Evolutionary conservation across 352 stramenopile species (phyloP).

Genomic region (Blastocystis sp.): DNA sequence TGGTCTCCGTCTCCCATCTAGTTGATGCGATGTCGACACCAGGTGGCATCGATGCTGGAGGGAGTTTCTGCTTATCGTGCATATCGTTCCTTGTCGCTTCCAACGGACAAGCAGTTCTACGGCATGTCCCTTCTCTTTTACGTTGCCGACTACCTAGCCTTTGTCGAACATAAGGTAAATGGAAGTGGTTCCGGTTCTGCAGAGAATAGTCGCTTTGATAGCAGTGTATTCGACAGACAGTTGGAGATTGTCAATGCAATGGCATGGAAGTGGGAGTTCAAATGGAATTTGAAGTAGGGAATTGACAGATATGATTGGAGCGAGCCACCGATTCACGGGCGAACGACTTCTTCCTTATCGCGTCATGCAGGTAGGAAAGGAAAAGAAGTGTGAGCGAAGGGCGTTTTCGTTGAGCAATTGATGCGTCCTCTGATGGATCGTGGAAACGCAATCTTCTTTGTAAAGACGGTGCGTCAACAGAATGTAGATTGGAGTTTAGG

Average conservation of each 20-base stretch:
- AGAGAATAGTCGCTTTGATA: background rate
- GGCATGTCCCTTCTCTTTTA: constrained; percentile 48
- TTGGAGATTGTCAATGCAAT: background rate
- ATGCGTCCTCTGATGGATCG: background rate
- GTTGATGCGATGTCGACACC: background rate
- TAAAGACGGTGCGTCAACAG: constrained; percentile 12
- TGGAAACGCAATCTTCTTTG: background rate
- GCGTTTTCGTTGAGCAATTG: background rate
- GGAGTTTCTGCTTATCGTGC: background rate
- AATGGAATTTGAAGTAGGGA: background rate
- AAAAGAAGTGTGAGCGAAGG: background rate
- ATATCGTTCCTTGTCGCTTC: background rate
- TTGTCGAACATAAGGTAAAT: background rate
- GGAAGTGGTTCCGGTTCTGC: background rate
- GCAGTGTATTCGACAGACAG: background rate
- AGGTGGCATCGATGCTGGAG: too few species aligned
- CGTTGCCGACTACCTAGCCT: constrained; percentile 6
- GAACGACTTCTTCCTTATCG: background rate
- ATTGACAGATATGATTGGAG: background rate
- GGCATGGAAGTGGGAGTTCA: background rate
- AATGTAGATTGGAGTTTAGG: constrained; percentile 55
- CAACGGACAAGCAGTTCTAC: background rate
- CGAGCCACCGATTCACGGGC: background rate
- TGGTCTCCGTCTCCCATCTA: background rate
- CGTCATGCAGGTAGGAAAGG: background rate